These are phyloP conservation scores for Ambrosia artemisiifolia DNA, from an alignment of 129 eudicot genomes.

Conservation along the genomic window DNA sequence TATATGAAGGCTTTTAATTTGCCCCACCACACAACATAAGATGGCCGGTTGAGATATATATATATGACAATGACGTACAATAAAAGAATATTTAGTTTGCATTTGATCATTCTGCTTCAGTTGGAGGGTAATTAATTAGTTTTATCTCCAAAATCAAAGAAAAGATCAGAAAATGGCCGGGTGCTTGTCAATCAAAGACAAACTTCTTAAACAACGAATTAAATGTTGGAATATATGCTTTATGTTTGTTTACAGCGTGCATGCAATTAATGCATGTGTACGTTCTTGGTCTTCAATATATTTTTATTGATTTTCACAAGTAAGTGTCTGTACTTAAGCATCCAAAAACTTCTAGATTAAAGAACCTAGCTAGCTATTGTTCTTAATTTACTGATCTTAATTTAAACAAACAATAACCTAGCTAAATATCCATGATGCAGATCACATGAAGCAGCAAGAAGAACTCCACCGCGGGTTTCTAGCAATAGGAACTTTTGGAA, in stretches of 20 bases:
- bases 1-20: not conserved
- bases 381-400: not conserved
- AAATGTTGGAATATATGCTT: slow-evolving; percentile 10
- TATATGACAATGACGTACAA: too few relatives aligned
- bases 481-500: slow-evolving; percentile 88
- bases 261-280: too few relatives aligned
- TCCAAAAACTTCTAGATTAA: not conserved
- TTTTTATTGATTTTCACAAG: not conserved
- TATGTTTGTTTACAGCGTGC: not conserved
- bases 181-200: slow-evolving; percentile 2
- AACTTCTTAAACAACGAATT: not conserved
- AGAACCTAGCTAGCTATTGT: not conserved
- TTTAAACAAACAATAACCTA: not conserved
- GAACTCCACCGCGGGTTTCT: slow-evolving; percentile 79
- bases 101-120: not conserved
- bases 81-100: not conserved
- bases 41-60: not conserved
- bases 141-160: not conserved
- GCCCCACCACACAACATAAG: not conserved
- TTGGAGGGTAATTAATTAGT: not conserved
- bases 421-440: slow-evolving; percentile 28
- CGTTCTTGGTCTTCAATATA: not conserved
- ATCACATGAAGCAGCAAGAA: slow-evolving; percentile 51
- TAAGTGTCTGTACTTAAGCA: slow-evolving; percentile 20
- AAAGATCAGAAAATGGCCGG: not conserved